These are phyloP conservation scores for Flaveria brownii DNA, from an alignment of 129 eudicot species.

Conservation along the genomic window DNA sequence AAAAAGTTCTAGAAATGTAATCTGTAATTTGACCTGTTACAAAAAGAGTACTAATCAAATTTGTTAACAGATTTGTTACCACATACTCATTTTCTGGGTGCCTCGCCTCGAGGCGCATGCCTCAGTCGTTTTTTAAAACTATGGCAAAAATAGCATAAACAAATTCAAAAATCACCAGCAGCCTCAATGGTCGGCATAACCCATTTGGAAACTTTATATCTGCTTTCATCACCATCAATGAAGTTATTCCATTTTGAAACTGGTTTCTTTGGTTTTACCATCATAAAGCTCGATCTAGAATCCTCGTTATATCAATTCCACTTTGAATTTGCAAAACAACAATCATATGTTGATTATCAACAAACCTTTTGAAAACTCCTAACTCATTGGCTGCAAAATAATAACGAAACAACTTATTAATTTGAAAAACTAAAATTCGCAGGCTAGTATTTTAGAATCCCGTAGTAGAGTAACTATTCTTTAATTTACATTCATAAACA, in stretches of 20 bases:
- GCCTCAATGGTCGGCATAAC: too few relatives aligned
- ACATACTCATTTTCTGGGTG: too few relatives aligned
- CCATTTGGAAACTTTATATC: not conserved
- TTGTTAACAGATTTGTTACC: too few relatives aligned
- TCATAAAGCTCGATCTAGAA: constrained; percentile 27
- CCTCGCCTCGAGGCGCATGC: too few relatives aligned
- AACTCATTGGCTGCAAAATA: constrained; percentile 42
- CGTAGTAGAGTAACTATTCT: constrained; percentile 25
- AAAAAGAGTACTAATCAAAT: too few relatives aligned
- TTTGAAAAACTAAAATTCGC: not conserved
- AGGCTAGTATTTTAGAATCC: not conserved
- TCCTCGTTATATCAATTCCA: constrained; percentile 22
- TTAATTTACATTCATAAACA: constrained; percentile 60
- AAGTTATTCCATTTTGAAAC: constrained; percentile 49
- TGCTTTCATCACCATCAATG: constrained; percentile 40
- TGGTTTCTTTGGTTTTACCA: constrained; percentile 31
- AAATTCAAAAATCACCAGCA: too few relatives aligned
- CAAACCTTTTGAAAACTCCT: constrained; percentile 21
- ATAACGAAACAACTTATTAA: not conserved
- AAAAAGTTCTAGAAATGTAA: too few relatives aligned
- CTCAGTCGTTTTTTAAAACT: too few relatives aligned
- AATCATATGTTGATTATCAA: constrained; percentile 12
- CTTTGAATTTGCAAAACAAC: constrained; percentile 27
- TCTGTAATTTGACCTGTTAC: too few relatives aligned
- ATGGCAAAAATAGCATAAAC: too few relatives aligned